Evolutionary conservation across 768 basidiomycete genomes (phyloP).

Genomic region (Sarcodon sp.): DNA sequence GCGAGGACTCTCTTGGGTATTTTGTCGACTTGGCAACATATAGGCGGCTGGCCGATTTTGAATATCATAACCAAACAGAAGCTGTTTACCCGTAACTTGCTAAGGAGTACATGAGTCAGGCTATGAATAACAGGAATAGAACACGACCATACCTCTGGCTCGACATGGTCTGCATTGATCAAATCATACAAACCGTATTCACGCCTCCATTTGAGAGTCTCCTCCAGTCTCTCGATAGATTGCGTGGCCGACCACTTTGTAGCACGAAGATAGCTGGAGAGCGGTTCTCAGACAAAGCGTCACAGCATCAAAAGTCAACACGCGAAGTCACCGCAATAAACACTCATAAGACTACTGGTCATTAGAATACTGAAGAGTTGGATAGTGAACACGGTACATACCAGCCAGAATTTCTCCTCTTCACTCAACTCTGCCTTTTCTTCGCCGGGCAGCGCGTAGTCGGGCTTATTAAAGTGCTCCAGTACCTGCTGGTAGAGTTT

Average conservation of each 20-base stretch:
- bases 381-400: constrained; percentile 7
- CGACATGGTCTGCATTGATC: constrained; percentile 15
- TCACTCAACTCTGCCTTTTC: constrained; percentile 36
- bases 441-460: constrained; percentile 37
- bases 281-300: background rate
- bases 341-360: constrained; percentile 46
- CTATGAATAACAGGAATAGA: background rate
- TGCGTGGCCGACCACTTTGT: constrained; percentile 16
- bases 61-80: constrained; percentile 19
- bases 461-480: constrained; percentile 36
- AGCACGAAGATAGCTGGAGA: constrained; percentile 17
- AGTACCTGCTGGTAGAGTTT: constrained; percentile 41
- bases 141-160: constrained; percentile 12
- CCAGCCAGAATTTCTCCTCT: constrained; percentile 70
- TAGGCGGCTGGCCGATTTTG: constrained; percentile 14
- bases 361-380: background rate
- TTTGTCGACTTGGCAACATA: constrained; percentile 21
- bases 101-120: background rate
- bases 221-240: constrained; percentile 18
- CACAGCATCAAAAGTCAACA: background rate
- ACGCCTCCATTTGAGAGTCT: constrained; percentile 20
- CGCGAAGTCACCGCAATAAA: constrained; percentile 37
- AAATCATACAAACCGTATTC: constrained; percentile 17
- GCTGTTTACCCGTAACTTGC: constrained; percentile 21
- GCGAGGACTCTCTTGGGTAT: constrained; percentile 13